These are phyloP conservation scores for Penicillium freii DNA, from an alignment of 2,329 filamentous ascomycete species.

Conservation along the genomic window DNA sequence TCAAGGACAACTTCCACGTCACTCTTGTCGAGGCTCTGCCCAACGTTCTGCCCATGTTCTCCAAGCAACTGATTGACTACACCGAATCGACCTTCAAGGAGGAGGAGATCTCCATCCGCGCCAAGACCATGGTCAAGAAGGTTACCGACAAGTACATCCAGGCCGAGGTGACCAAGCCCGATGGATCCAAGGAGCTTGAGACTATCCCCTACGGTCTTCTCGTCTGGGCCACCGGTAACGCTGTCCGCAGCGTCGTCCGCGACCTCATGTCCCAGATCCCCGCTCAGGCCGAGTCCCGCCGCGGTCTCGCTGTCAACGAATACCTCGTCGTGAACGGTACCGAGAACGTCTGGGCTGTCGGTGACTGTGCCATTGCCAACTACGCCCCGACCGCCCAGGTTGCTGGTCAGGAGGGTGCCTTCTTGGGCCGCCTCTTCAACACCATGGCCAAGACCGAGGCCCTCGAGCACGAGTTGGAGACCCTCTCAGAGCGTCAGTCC, in stretches of 20 bases:
- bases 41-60: slow-evolving; percentile 94
- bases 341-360: slow-evolving; percentile 96
- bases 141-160: slow-evolving; percentile 92
- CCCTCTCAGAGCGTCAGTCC: slow-evolving; percentile 64
- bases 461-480: slow-evolving; percentile 71
- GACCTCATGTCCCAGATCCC: slow-evolving; percentile 91
- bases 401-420: slow-evolving; percentile 89
- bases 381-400: slow-evolving; percentile 98
- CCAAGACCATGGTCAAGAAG: slow-evolving; percentile 98
- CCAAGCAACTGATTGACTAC: slow-evolving; percentile 98
- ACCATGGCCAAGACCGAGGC: slow-evolving; percentile 94
- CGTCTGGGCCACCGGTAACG: slow-evolving; percentile 98
- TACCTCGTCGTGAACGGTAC: slow-evolving; percentile 97
- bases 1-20: slow-evolving; percentile 91
- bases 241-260: slow-evolving; percentile 80
- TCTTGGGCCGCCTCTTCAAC: slow-evolving; percentile 95
- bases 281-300: slow-evolving; percentile 90
- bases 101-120: slow-evolving; percentile 95
- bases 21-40: slow-evolving; percentile 96
- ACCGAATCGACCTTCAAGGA: slow-evolving; percentile 99
- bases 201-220: slow-evolving; percentile 90
- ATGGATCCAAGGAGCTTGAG: slow-evolving; percentile 79
- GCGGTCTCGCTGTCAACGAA: slow-evolving; percentile 94
- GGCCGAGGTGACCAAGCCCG: slow-evolving; percentile 76
- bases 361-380: slow-evolving; percentile 95